Conservation (phyloP, 768 basidiomycete species). For the Tulasnella sp. region DNA sequence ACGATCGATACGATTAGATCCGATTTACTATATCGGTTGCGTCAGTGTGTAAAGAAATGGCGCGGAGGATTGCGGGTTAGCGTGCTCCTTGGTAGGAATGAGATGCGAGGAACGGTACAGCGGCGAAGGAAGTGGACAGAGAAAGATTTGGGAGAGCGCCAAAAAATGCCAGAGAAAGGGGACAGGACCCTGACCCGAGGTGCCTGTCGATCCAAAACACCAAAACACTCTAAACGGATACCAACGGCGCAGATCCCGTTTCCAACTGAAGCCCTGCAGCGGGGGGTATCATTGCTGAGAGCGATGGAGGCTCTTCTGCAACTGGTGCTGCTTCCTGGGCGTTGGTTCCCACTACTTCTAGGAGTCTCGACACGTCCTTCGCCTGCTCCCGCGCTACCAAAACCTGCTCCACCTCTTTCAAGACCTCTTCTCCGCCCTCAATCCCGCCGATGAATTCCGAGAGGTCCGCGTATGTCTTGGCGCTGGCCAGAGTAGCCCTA, state of each 20-base stretch:
- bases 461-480: constrained; percentile 50
- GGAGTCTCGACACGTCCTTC: neutral
- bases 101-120: neutral
- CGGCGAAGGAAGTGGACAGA: neutral
- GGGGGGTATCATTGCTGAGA: neutral
- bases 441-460: constrained; percentile 18
- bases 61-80: neutral
- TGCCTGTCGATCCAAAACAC: neutral
- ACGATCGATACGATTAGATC: neutral
- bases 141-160: neutral
- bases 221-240: neutral
- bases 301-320: neutral
- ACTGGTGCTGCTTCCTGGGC: neutral
- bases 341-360: neutral
- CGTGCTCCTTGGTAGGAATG: neutral
- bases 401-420: constrained; percentile 2
- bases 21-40: constrained; percentile 10
- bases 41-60: neutral
- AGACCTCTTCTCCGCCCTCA: constrained; percentile 19
- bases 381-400: constrained; percentile 7
- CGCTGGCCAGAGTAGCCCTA: constrained; percentile 50
- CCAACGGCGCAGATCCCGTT: neutral
- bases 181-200: neutral
- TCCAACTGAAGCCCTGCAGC: neutral
- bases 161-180: neutral